These are phyloP conservation scores for Fragaria iinumae DNA, from an alignment of 306 rosid genomes.

Conservation along the genomic window DNA sequence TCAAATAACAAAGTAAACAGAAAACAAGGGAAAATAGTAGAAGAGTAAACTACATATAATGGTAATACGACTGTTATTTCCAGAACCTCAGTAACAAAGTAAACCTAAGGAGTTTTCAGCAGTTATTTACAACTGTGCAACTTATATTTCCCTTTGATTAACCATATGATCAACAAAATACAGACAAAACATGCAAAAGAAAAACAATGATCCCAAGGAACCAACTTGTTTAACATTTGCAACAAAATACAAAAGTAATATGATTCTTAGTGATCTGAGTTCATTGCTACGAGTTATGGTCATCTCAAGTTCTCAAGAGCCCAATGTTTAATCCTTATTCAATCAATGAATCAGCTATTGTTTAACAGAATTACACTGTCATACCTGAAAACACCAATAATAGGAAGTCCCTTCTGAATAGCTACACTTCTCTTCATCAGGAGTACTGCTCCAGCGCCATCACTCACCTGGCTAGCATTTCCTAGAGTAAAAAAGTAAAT, in stretches of 20 bases:
- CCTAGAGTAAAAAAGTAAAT: slow-evolving; percentile 43
- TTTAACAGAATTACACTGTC: not conserved
- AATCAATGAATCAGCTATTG: not conserved
- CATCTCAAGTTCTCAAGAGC: not conserved
- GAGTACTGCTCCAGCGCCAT: slow-evolving; percentile 95
- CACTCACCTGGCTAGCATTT: slow-evolving; percentile 89
- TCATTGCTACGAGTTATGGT: not conserved
- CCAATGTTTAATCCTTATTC: not conserved
- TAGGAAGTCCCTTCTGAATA: slow-evolving; percentile 71
- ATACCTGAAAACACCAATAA: slow-evolving; percentile 82
- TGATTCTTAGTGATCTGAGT: not conserved
- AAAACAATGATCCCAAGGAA: not conserved
- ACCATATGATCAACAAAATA: not conserved
- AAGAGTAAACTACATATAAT: not conserved
- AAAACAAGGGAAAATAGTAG: not conserved
- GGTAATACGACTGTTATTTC: not conserved
- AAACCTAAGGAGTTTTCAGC: not conserved
- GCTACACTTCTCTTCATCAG: slow-evolving; percentile 90
- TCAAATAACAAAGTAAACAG: not conserved
- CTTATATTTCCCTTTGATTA: not conserved
- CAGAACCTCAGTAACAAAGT: not conserved
- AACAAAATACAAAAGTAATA: not conserved
- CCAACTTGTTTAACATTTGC: not conserved
- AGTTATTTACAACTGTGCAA: not conserved
- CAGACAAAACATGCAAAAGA: not conserved